Base-by-base conservation (phyloP, 352 stramenopile species). In the Phytophthora sojae region DNA sequence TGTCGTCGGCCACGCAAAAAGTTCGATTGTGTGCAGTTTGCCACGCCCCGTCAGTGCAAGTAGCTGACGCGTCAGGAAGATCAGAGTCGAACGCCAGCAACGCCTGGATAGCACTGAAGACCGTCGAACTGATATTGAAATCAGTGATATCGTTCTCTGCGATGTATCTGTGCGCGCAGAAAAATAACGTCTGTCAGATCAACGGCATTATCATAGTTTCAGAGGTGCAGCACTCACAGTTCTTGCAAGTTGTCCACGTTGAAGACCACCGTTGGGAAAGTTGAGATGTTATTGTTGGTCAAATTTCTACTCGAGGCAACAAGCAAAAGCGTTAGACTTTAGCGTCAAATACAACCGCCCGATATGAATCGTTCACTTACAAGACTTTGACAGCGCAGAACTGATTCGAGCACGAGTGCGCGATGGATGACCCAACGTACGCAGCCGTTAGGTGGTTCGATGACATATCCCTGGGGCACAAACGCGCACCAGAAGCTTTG, bases 401-500 rank as follows among this genome's bases (percentile, higher is more conserved):
- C 21, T 73, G 51, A 26, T 74, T 79, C 1, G 71, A 65, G 23
- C 69, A 81, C 11, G 65, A 63, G 3, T 65, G 58, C 1, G 59
- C 30, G 21, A 78, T 67, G 17, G 63, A 75, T 55, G 67, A 78
- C 1, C 74, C 75, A 7, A 75, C 72, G 32, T 84, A 84, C 4
- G 81, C 54, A 19, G 73, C 73, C 3, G 62, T 74, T 17, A 88
- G 30, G 6, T 78, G 58, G 57, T 83, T 85, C n/a, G 61, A 70
- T 5, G 71, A 82, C 51, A 86, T 57, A 69, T 85, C 75, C 15
- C 80, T 86, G 64, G 26, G 8, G 58, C 11, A 2, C 6, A 45
- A 3, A 59, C 7, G 60, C 14, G 57, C 19, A 7, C 23, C 17
- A 52, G 23, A 23, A 67, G 37, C 44, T n/a, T 64, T 35, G 29